Evolutionary conservation across 345 rosid species (phyloP), one percentile per base, ranked within the genome.

Genomic region (Boechera divaricarpa): DNA sequence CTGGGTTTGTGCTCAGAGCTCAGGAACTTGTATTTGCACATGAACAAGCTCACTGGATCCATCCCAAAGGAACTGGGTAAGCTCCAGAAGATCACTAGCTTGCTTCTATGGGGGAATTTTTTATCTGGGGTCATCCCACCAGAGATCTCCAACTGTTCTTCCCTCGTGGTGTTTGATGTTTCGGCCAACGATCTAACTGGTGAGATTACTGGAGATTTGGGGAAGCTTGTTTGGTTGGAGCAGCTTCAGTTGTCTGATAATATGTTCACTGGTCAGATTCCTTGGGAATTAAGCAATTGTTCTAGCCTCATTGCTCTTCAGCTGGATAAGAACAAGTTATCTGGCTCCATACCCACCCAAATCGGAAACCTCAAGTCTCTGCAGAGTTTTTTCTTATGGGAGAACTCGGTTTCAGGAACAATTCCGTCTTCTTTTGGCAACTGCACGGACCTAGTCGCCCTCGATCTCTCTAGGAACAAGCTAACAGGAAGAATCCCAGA

Each of bases 191-290:
- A 87, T 71, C 81, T 94, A 29, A 80, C 94, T 11, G 96, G 98
- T 28, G 85, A 84, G 70, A 85, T 94, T 42, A 96, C 98, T 12
- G 88, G 88, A 33, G 98, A 90, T 77, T 49, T 92, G 61, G 98
- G 97, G 32, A 92, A 88, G 86, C 84, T 92, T 32, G 76, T 39
- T 51, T 82, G 81, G 68, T 87, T 94, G 49, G 98, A 94, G 82
- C 98, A 94, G 83, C 98, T 94, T 74, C 97, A 94, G 70, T 77
- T 94, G 85, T 94, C 98, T 12, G 98, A 94, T 86, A 94, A 94
- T 72, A 76, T 79, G 15, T 76, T 94, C 7, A 86, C 80, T 0
- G 96, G 97, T 59, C 76, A 66, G 59, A 92, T 94, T 77, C 98
- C 98, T 16, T 82, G 84, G 87, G 87, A 87, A 82, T 15, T 94